Base-by-base conservation (phyloP, 2,329 filamentous ascomycete species). In the Lachnellula cervina region DNA sequence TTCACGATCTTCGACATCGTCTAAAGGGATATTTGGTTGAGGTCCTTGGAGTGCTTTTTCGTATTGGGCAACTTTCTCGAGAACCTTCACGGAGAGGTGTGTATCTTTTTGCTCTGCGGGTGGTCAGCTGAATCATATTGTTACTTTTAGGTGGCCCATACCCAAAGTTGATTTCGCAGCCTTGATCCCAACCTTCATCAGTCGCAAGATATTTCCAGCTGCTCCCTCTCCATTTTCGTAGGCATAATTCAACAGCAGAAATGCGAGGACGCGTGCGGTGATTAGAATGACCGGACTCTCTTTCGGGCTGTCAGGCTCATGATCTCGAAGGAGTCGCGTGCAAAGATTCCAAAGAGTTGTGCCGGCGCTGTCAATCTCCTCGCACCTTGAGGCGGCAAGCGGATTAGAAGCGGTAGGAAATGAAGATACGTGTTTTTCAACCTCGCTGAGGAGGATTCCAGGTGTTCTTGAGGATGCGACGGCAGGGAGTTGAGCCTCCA, bases 161-260 rank as follows among this genome's bases (percentile, higher is more conserved):
- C 82, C 78, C 44, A 94, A 74, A 62, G 86, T 90, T 42, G 75
- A 75, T 63, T 77, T 81, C 19, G 79, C 80, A 5, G 85, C 78
- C 67, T 86, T 89, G 55, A 95, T 73, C 11, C 84, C 85, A 62
- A 89, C 72, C 65, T 80, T 85, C 67, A 90, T 74, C 19, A 90
- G 69, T 54, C 87, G 81, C 32, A 83, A 68, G 16, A 77, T 66
- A 58, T 79, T 74, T 40, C 66, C 70, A 45, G 64, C 59, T 17
- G 52, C 63, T 19, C 66, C 63, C 46, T 64, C 63, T 44, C 67
- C 57, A 58, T 60, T 57, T 55, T 71, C 65, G 63, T 80, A 73
- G 55, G 80, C 81, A 44, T 80, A 73, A 44, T 87, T 82, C 14
- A 96, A 74, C 54, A 93, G 70, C 14, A 86, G 72, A 64, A 89